phyloP scores from a whole-genome alignment of 2,329 filamentous ascomycete genomes.

The Passalora sequoiae region DNA sequence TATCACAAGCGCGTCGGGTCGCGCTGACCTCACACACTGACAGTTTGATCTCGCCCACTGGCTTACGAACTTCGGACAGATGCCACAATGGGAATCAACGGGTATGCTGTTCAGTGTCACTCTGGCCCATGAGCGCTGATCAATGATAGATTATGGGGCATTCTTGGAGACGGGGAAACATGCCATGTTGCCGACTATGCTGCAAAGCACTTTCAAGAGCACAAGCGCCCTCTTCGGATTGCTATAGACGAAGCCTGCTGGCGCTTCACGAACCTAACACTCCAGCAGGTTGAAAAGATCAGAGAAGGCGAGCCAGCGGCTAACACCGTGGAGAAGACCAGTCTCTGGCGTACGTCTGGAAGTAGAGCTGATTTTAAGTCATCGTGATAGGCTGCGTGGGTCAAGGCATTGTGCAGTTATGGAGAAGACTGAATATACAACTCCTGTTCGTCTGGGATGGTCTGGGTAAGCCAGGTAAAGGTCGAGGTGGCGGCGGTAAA shows the following conservation, averaged over 20 bases:
- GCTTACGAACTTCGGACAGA: too few species aligned
- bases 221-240: conserved; percentile 37
- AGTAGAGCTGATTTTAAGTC: too few species aligned
- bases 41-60: too few species aligned
- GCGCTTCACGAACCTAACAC: conserved; percentile 41
- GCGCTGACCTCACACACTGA: too few species aligned
- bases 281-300: conserved; percentile 32
- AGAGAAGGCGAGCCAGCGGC: conserved; percentile 34
- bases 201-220: conserved; percentile 33
- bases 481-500: conserved; percentile 22
- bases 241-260: conserved; percentile 44
- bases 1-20: too few species aligned
- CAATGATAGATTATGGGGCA: conserved; percentile 33
- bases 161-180: conserved; percentile 36
- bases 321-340: conserved; percentile 40
- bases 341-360: conserved; percentile 39
- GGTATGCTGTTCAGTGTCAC: background rate
- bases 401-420: conserved; percentile 39
- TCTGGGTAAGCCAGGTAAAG: conserved; percentile 35
- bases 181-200: conserved; percentile 36
- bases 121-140: conserved; percentile 3
- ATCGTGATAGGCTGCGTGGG: background rate
- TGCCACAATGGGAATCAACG: conserved; percentile 21
- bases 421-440: conserved; percentile 48
- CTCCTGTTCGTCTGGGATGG: conserved; percentile 54